Percentiles rank a stretch among this genome's conserved stretches.
phyloP scores from a whole-genome alignment of 257 asterid species.

The Solanum pinnatisectum region DNA sequence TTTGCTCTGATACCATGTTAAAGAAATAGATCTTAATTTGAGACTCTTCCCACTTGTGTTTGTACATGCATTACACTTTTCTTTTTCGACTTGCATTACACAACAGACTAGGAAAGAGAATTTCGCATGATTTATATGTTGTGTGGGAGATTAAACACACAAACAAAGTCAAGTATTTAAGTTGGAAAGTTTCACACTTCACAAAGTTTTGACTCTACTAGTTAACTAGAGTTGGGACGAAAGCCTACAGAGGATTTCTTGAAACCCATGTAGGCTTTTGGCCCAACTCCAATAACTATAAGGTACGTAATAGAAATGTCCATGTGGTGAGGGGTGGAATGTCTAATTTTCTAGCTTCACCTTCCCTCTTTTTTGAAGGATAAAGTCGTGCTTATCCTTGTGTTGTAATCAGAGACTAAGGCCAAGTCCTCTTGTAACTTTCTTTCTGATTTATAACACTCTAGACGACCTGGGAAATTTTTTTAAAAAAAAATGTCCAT shows the following conservation, averaged over 20 bases:
- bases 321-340: neutral
- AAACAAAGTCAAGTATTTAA: neutral
- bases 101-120: neutral
- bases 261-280: neutral
- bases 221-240: neutral
- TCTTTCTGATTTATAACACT: too few species aligned
- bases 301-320: neutral
- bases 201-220: neutral
- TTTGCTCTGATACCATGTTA: neutral
- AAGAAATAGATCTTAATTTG: neutral
- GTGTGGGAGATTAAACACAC: neutral
- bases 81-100: neutral
- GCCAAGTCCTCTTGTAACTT: too few species aligned
- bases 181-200: neutral
- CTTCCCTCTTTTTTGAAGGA: too few species aligned
- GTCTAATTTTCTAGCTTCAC: too few species aligned
- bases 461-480: too few species aligned
- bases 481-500: too few species aligned
- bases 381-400: too few species aligned
- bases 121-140: neutral
- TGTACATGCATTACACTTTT: neutral
- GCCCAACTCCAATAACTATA: neutral
- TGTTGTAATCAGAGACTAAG: too few species aligned
- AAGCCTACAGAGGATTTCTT: neutral
- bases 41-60: neutral